Conservation (phyloP, 257 asterid species). For the Solanum clarkiae region DNA sequence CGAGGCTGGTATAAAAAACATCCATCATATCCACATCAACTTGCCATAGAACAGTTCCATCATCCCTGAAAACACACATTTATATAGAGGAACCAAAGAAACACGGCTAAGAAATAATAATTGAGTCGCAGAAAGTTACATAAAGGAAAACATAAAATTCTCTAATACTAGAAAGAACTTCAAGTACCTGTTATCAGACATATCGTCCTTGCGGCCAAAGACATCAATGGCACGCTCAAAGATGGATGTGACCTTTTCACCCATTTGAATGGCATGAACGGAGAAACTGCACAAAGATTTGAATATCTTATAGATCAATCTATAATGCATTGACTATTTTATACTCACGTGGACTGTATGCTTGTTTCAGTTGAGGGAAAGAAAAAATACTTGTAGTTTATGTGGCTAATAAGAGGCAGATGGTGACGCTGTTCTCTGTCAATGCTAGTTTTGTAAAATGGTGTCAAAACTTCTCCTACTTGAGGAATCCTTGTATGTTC, state of each 20-base stretch:
- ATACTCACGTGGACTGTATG: background rate
- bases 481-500: conserved; percentile 89
- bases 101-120: background rate
- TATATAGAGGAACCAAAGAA: conserved; percentile 1
- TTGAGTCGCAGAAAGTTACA: background rate
- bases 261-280: conserved; percentile 94
- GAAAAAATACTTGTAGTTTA: conserved; percentile 64
- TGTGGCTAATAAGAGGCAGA: conserved; percentile 86
- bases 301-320: background rate
- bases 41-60: conserved; percentile 66
- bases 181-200: conserved; percentile 42
- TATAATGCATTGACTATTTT: background rate
- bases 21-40: conserved; percentile 93
- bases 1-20: conserved; percentile 67
- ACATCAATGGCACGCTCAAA: conserved; percentile 81
- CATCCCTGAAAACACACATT: conserved; percentile 34
- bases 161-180: conserved; percentile 1
- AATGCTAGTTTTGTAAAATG: conserved; percentile 79
- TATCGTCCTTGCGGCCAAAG: conserved; percentile 76
- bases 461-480: conserved; percentile 82
- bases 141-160: background rate
- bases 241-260: conserved; percentile 80
- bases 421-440: conserved; percentile 71
- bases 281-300: conserved; percentile 63
- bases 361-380: background rate